Conservation (phyloP, 164 flowering plant genomes). For the Protea cynaroides region DNA sequence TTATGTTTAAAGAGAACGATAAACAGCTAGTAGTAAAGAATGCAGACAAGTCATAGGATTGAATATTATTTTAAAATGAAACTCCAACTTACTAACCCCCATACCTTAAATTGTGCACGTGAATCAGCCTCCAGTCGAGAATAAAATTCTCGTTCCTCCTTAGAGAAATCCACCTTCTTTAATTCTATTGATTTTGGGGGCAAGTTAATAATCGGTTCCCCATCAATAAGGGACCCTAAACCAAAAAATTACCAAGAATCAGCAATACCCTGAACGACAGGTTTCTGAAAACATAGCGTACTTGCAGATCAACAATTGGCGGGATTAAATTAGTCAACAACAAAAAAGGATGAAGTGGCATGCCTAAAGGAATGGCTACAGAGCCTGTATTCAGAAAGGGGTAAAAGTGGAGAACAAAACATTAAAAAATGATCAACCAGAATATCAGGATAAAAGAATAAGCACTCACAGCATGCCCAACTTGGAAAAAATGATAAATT, state of each 20-base stretch:
- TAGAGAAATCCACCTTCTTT: constrained; percentile 70
- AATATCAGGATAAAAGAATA: too few species aligned
- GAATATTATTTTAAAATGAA: constrained; percentile 2
- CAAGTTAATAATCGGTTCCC: constrained; percentile 72
- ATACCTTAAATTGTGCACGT: constrained; percentile 72
- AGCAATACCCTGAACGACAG: neutral
- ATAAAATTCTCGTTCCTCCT: constrained; percentile 77
- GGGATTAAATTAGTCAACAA: neutral
- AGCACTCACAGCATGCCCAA: too few species aligned
- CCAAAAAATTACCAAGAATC: constrained; percentile 17
- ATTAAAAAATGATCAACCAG: neutral
- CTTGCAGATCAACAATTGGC: neutral
- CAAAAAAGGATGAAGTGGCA: neutral
- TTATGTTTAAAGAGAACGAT: neutral
- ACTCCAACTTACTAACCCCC: constrained; percentile 5
- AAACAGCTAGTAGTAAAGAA: neutral
- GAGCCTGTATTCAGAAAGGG: neutral
- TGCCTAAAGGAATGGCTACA: neutral
- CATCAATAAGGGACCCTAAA: constrained; percentile 80
- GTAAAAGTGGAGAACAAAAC: neutral
- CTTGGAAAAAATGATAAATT: too few species aligned
- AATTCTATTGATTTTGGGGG: constrained; percentile 72
- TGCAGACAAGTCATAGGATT: neutral
- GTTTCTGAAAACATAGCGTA: neutral
- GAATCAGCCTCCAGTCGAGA: constrained; percentile 74